Evolutionary conservation across 2,329 filamentous ascomycete species (phyloP), one percentile per base, ranked within the genome.

Genomic region (Diaporthe aspalathi): DNA sequence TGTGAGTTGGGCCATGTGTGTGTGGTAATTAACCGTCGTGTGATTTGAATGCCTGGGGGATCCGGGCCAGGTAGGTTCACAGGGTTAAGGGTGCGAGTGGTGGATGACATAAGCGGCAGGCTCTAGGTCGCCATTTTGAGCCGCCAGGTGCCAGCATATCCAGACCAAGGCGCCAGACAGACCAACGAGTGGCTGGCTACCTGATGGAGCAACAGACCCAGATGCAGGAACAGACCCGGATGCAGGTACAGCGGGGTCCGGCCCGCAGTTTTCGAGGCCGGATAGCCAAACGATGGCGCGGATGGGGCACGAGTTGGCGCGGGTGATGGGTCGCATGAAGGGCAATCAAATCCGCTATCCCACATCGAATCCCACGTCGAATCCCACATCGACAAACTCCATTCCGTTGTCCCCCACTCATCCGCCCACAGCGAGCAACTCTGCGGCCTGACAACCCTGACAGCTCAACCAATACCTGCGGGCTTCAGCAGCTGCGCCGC

Each of bases 361-460:
- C 54, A 60, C 54, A 60, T 43, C 12, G 54, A 32, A 63, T 63
- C 27, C 27, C n/a, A n/a, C n/a, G n/a, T n/a, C n/a, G n/a, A n/a
- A n/a, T n/a, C n/a, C n/a, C n/a, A 65, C 60, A 50, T 65, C n/a
- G n/a, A 35, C 60, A 24, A 17, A 17, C 43, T n/a, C 43, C 60
- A 38, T 35, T 12, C 35, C 12, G 38, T 11, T 11, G 3, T 17
- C 22, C 22, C 35, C 22, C 56, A 49, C 57, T 11, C n/a, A 14
- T 6, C 43, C 57, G 43, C 45, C 57, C 27, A 49, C 29, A 12
- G 7, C 57, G 9, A 12, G 3, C 57, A 6, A 63, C 27, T 16
- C 57, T 49, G n/a, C 40, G 60, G 60, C 60, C 60, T 63, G 43
- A 49, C 60, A 49, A 20, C 27, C 60, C 60, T 63, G 43, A 49